phyloP scores from a whole-genome alignment of 805 yeast genomes.

The Vanderwaltozyma polyspora region DNA sequence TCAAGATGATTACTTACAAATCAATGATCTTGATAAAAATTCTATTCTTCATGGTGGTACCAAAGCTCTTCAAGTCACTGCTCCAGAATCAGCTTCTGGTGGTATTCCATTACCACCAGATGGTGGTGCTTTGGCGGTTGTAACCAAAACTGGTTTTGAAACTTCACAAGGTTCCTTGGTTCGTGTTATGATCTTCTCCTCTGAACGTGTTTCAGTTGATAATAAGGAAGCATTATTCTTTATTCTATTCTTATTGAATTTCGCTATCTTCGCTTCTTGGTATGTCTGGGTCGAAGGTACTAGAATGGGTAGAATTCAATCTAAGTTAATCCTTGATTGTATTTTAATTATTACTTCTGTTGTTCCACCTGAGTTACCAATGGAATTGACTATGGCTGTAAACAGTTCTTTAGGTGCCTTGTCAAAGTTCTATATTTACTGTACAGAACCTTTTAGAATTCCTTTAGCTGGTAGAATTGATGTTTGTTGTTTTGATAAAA shows the following conservation, averaged over 20 bases:
- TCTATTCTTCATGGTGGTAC: constrained; percentile 92
- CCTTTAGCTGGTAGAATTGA: constrained; percentile 97
- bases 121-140: constrained; percentile 82
- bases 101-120: constrained; percentile 67
- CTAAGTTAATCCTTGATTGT: constrained; percentile 90
- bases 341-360: constrained; percentile 92
- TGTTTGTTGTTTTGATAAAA: constrained; percentile 96
- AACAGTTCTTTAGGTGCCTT: constrained; percentile 82
- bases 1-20: constrained; percentile 48
- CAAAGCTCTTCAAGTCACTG: constrained; percentile 81
- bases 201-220: constrained; percentile 93
- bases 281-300: constrained; percentile 98
- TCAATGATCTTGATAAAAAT: constrained; percentile 81
- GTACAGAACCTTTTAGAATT: constrained; percentile 97
- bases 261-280: constrained; percentile 93
- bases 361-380: constrained; percentile 97
- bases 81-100: constrained; percentile 39
- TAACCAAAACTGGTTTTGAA: constrained; percentile 92
- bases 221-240: constrained; percentile 89
- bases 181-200: constrained; percentile 93
- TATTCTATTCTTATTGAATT: constrained; percentile 76
- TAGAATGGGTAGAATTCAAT: constrained; percentile 87
- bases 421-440: constrained; percentile 78
- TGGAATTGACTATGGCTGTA: constrained; percentile 98
- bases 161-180: constrained; percentile 96